Evolutionary conservation across 202 grass and related monocot species (phyloP), one percentile per base, ranked within the genome.

Genomic region (Carex sylvatica): DNA sequence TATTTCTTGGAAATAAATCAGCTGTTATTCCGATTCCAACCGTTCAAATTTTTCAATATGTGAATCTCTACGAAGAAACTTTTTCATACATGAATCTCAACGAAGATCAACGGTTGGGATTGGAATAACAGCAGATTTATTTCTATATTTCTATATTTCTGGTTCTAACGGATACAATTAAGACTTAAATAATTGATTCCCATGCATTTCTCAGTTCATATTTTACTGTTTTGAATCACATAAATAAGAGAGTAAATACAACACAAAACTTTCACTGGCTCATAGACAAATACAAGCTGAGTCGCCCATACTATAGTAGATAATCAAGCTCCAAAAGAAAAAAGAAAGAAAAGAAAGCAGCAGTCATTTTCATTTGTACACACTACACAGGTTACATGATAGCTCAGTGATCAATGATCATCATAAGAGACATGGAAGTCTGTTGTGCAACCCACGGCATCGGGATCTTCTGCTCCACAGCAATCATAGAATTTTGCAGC

Each of bases 401-500:
- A 30, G 13, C 16, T 52, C 71, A 55, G 5, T 53, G 23, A 74
- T 74, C 78, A 86, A 12, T 74, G 16, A 73, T 93, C 90, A 76
- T 92, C 94, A 86, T 97, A 94, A 55, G 94, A 97, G 58, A 75
- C 58, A 87, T 97, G 94, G 61, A 88, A 81, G 10, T 89, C 85
- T 2, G 94, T 87, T 63, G 86, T 52, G 82, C 94, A 97, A 51
- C 94, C 94, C 31, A 80, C 38, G 2, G 94, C 88, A 51, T 89
- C 78, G 4, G 91, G 86, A 86, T 97, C 91, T 86, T 97, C 94
- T 19, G 94, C 91, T 80, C 91, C 94, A 44, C 94, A 97, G 81
- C 94, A 97, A 78, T 94, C 94, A 64, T 94, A 97, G 79, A 94
- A 94, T 71, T 87, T 97, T 82, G 90, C 92, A 47, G 90, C 92